A percentile compares a stretch with the other conserved stretches of the same genome.
Evolutionary conservation across 2,329 filamentous ascomycete species (phyloP).

Genomic region (Botrytis paeoniae): DNA sequence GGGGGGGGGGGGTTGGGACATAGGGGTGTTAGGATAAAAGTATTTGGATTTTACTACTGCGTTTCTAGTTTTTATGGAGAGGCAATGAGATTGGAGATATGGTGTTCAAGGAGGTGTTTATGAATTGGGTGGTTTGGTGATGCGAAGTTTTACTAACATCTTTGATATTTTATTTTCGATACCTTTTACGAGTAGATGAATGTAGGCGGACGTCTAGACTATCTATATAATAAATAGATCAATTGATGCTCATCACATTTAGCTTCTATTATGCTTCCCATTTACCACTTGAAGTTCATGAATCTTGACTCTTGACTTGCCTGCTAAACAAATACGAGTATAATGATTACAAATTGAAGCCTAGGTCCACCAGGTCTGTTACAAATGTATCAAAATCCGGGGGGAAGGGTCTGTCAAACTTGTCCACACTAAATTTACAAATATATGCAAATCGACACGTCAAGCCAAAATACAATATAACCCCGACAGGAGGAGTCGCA

Average conservation of each 20-base stretch:
- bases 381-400: neutral
- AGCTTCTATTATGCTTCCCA: too few species aligned
- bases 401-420: neutral
- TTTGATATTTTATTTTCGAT: neutral
- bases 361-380: too few species aligned
- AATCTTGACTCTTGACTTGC: neutral
- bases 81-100: neutral
- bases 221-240: neutral
- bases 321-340: neutral
- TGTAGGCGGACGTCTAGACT: neutral
- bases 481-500: neutral
- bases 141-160: neutral
- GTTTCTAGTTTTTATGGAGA: neutral
- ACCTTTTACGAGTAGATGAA: neutral
- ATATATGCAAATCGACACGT: neutral
- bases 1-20: too few species aligned
- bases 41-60: neutral
- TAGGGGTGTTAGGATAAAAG: neutral
- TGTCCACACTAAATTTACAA: neutral
- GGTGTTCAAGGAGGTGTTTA: neutral
- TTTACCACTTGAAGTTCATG: neutral
- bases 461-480: neutral
- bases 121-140: neutral
- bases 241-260: neutral
- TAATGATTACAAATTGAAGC: neutral